Base-by-base conservation (phyloP, 164 flowering plant genomes). In the Chimonanthus salicifolius region DNA sequence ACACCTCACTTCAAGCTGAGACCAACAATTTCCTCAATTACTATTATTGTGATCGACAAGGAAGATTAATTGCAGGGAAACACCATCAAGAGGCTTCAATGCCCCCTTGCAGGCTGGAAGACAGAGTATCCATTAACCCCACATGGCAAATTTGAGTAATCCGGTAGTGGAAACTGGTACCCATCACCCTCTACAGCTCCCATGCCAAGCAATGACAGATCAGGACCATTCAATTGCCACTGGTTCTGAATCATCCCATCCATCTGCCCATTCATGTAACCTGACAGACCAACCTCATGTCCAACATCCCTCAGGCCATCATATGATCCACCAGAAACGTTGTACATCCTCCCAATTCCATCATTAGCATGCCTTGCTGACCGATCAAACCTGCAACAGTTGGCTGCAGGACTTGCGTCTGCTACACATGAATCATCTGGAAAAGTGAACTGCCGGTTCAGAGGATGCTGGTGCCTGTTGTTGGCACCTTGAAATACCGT, bases 71-170 rank as follows among this genome's bases (percentile, higher is more conserved):
- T 54, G 74, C 69, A 66, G 7, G 74, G 74, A 46, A 7, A 18
- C 20, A 66, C 71, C 13, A 51, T 16, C 6, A 45, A 47, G 50
- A 67, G 7, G 7, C 9, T 62, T 84, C 84, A 89, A 48, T 81
- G 89, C 15, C 94, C 90, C 78, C 84, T 87, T 63, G 90, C 83
- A 58, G 98, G 96, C 77, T 89, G 79, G 85, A 82, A 92, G 67
- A 83, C 68, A 2, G 86, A 48, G 68, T 89, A 92, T 50, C 95
- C 91, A 74, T 87, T 90, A 43, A 86, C 78, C 49, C 90, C 87
- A 49, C 82, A 71, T 2, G 86, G 80, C 73, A 83, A 49, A 80
- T 85, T 88, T 44, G 91, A 67, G 73, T 88, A 89, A 46, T 89
- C 93, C 0, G 91, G 87, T 18, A 81, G 18, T 64, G 72, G 84